Base-by-base conservation (phyloP, 805 yeast genomes). In the Kodamaea neixiangensis region DNA sequence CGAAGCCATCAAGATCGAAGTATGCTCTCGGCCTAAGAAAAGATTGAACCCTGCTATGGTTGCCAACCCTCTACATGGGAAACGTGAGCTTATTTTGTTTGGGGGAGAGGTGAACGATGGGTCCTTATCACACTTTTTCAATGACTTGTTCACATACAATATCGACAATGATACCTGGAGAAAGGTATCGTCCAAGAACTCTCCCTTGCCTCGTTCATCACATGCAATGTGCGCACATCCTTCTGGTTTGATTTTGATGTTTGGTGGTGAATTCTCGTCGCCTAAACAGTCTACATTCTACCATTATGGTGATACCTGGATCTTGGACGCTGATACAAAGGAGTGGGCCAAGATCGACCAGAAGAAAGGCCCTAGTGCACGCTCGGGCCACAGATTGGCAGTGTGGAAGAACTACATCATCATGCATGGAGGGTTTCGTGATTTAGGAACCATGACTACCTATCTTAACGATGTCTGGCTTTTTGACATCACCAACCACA, bases 231-330 rank as follows among this genome's bases (percentile, higher is more conserved):
- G 92, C 54, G 86, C 89, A 0, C 98, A 93, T 68, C 96, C 97
- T 1, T 82, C 91, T 1, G 98, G 98, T 9, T 73, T 92, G 1
- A 79, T 89, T 21, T 66, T 93, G 53, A 69, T 93, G 75, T 94
- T 90, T 71, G 99, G 98, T 46, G 99, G 99, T 61, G 99, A 93
- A 69, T 93, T 94, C 60, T 89, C 97, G 1, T 88, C 96, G 13
- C 98, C 98, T 3, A 93, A 93, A 61, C 99, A 93, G 67, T 83
- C 89, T 46, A 90, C 97, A 0, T 93, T 93, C 68, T 94, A 94
- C 66, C 99, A 93, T 68, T 93, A 89, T 66, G 93, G 97, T 14
- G 99, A 93, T 64, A 87, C 97, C 3, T 93, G 99, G 99, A 77
- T 93, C 44, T 73, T 93, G 53, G 98, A 94, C 61, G 81, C 92